phyloP scores from a whole-genome alignment of 192 early-diverging fungal genomes.

The Coemansia guatemalensis region DNA sequence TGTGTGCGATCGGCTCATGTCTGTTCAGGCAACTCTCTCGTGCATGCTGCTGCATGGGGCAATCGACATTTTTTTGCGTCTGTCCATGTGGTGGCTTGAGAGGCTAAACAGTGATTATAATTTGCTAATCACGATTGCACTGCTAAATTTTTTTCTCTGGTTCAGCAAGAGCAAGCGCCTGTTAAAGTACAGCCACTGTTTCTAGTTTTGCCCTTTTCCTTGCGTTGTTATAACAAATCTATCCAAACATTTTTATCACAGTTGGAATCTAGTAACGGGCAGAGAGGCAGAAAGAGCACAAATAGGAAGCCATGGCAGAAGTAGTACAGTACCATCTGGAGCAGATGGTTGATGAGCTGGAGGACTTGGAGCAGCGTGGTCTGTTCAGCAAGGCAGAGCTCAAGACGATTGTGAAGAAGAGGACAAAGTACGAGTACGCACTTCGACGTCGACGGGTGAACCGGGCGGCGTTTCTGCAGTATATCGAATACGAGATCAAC shows the following conservation, averaged over 20 bases:
- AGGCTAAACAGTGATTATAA: background rate
- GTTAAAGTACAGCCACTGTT: background rate
- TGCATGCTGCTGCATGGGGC: no score
- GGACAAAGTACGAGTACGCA: constrained; percentile 86
- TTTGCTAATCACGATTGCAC: background rate
- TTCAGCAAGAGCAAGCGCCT: background rate
- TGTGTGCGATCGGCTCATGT: no score
- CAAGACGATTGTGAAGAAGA: constrained; percentile 81
- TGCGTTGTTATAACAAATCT: background rate
- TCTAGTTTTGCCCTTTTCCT: background rate
- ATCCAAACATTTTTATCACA: background rate
- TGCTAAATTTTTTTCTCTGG: background rate
- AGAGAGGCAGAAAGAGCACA: background rate
- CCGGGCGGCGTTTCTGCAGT: constrained; percentile 81
- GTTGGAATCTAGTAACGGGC: background rate
- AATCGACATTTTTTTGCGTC: background rate
- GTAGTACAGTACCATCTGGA: constrained; percentile 89
- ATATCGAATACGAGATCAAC: constrained; percentile 95
- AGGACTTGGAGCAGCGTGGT: constrained; percentile 79
- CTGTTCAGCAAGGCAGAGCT: constrained; percentile 86
- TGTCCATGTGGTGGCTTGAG: background rate
- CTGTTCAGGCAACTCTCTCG: no score
- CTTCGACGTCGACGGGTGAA: constrained; percentile 74
- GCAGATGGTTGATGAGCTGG: constrained; percentile 88
- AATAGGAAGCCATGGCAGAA: constrained; percentile 71